phyloP scores from a whole-genome alignment of 2,329 filamentous ascomycete species.

The Lasiodiplodia sp. region DNA sequence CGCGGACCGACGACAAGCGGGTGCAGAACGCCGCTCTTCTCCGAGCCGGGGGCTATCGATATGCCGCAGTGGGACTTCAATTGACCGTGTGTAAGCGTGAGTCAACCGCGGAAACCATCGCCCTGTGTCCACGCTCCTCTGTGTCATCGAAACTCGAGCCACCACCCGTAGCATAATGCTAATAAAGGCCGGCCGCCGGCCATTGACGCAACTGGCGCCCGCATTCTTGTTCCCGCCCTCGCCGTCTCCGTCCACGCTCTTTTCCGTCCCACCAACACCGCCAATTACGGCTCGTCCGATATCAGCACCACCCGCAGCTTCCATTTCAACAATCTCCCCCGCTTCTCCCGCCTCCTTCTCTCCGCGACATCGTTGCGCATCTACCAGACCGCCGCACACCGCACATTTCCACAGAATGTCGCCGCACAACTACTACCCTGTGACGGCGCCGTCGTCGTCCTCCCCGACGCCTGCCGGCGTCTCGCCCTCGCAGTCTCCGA shows the following conservation, averaged over 20 bases:
- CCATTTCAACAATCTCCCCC: not conserved
- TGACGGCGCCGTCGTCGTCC: constrained; percentile 14
- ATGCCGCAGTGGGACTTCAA: not conserved
- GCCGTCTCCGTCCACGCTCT: not conserved
- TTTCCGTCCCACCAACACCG: not conserved
- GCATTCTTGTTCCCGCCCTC: not conserved
- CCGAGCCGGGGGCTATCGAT: constrained; percentile 4
- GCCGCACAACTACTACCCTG: constrained; percentile 20
- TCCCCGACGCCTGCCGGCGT: not conserved
- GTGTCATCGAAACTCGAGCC: constrained; percentile 14
- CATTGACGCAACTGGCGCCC: not conserved
- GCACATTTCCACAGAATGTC: constrained; percentile 12
- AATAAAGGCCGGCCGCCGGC: not conserved
- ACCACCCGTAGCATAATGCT: not conserved
- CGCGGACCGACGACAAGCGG: constrained; percentile 7
- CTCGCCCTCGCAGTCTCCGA: constrained; percentile 10
- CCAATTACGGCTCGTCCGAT: not conserved
- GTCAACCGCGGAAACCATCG: constrained; percentile 18
- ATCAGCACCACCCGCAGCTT: not conserved
- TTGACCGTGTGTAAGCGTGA: constrained; percentile 14
- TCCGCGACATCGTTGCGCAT: not conserved
- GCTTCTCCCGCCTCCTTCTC: not conserved
- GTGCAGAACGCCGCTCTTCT: not conserved
- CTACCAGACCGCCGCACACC: not conserved
- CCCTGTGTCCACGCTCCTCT: constrained; percentile 4